Percentiles rank a stretch among this genome's conserved stretches.
phyloP scores from a whole-genome alignment of 2,329 filamentous ascomycete genomes.

The Trichophyton verrucosum region DNA sequence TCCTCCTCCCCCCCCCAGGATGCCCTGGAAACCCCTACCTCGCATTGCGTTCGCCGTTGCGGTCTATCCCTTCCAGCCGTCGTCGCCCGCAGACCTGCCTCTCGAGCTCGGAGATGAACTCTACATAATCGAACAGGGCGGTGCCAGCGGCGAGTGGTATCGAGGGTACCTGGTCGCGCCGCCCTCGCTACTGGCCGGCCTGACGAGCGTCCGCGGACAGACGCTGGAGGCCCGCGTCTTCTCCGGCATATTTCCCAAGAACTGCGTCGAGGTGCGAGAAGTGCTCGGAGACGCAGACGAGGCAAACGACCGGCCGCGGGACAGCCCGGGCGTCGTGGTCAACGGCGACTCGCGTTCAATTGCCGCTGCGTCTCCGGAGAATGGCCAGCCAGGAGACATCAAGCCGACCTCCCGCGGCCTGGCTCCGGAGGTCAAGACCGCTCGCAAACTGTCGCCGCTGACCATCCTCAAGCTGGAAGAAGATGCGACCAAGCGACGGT shows the following conservation, averaged over 20 bases:
- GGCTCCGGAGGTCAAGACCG: constrained; percentile 23
- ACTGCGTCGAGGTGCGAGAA: constrained; percentile 89
- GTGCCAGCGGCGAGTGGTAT: constrained; percentile 74
- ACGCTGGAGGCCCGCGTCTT: constrained; percentile 93
- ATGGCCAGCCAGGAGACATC: constrained; percentile 2
- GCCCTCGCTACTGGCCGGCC: constrained; percentile 77
- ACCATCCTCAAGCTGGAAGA: constrained; percentile 28
- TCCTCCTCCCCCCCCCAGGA: constrained; percentile 30
- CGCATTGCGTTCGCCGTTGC: constrained; percentile 97
- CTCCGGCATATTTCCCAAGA: constrained; percentile 92
- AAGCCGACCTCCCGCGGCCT: constrained; percentile 9
- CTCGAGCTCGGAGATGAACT: constrained; percentile 96
- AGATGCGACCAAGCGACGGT: constrained; percentile 21
- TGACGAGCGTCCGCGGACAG: constrained; percentile 83
- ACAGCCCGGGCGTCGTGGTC: constrained; percentile 23
- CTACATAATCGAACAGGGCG: constrained; percentile 96
- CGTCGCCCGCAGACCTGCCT: constrained; percentile 77
- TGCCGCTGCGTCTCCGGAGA: neutral
- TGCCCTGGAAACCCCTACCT: constrained; percentile 95
- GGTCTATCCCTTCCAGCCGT: constrained; percentile 82
- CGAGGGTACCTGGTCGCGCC: constrained; percentile 91
- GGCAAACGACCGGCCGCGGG: constrained; percentile 12
- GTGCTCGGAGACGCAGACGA: constrained; percentile 62
- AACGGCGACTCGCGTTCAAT: constrained; percentile 17
- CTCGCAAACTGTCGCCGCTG: constrained; percentile 30